Evolutionary conservation across 345 rosid species (phyloP).

Genomic region (Pelargonium nanum): DNA sequence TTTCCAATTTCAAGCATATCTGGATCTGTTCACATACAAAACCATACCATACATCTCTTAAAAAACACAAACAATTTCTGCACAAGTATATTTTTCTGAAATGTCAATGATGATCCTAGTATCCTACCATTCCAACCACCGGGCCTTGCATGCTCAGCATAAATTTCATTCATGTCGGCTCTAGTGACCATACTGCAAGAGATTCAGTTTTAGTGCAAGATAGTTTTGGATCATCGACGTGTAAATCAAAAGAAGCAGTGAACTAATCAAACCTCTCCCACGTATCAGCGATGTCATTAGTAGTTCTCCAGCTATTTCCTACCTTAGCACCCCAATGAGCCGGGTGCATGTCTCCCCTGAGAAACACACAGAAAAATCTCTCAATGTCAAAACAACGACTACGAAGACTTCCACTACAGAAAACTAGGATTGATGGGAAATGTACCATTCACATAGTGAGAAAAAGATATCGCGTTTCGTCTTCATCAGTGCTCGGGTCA

Average conservation of each 20-base stretch:
- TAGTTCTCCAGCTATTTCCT: conserved; percentile 97
- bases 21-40: conserved; percentile 43
- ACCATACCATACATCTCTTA: neutral
- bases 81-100: neutral
- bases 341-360: conserved; percentile 85
- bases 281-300: conserved; percentile 58
- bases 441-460: conserved; percentile 86
- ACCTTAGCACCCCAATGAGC: conserved; percentile 70
- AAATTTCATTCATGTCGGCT: conserved; percentile 68
- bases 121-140: conserved; percentile 86
- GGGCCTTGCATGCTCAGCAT: conserved; percentile 79
- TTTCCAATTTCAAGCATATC: conserved; percentile 99
- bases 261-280: conserved; percentile 53
- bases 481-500: conserved; percentile 74
- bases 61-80: neutral
- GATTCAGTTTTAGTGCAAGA: neutral
- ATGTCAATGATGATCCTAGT: neutral
- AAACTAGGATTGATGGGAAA: neutral
- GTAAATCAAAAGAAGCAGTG: neutral
- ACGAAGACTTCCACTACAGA: neutral
- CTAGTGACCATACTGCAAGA: conserved; percentile 55
- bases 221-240: neutral
- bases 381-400: neutral
- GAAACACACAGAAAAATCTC: conserved; percentile 1
- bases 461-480: conserved; percentile 67